Evolutionary conservation across 768 basidiomycete genomes (phyloP).

Genomic region (Leccinum subtestaceum): DNA sequence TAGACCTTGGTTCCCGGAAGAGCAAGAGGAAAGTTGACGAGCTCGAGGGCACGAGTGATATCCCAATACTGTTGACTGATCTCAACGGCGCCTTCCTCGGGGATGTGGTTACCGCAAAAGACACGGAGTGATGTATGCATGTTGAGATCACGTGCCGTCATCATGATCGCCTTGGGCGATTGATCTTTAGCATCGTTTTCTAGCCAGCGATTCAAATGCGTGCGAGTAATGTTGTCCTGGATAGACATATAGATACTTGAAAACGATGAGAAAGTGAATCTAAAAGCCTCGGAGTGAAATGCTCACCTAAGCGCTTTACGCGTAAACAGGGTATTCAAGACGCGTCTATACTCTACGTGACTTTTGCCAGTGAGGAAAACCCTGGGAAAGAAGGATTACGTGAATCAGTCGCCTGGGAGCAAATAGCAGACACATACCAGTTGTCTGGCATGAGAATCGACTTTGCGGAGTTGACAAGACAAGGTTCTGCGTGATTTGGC

Average conservation of each 20-base stretch:
- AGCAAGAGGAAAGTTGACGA: constrained; percentile 97
- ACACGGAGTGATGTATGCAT: constrained; percentile 97
- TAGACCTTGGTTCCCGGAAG: constrained; percentile 96
- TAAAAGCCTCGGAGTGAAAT: neutral
- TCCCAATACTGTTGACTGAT: constrained; percentile 95
- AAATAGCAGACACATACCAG: constrained; percentile 53
- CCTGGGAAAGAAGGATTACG: constrained; percentile 42
- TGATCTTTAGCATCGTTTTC: constrained; percentile 47
- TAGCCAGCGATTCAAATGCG: constrained; percentile 76
- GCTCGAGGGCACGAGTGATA: constrained; percentile 91
- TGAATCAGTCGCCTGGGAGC: neutral
- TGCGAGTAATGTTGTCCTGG: constrained; percentile 80
- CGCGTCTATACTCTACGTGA: constrained; percentile 91
- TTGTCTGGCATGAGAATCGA: constrained; percentile 80
- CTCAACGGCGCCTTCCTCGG: constrained; percentile 70
- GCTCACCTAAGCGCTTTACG: constrained; percentile 86
- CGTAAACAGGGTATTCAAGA: constrained; percentile 89
- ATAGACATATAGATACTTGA: constrained; percentile 76
- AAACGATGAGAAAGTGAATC: constrained; percentile 1
- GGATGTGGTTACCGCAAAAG: constrained; percentile 90
- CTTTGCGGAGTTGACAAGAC: constrained; percentile 90
- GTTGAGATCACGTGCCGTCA: constrained; percentile 88
- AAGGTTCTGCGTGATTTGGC: constrained; percentile 88
- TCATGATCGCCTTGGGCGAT: constrained; percentile 68
- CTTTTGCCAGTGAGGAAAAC: constrained; percentile 96